These are phyloP conservation scores for Aspergillus fructus DNA, from an alignment of 2,329 filamentous ascomycete genomes.

Conservation along the genomic window DNA sequence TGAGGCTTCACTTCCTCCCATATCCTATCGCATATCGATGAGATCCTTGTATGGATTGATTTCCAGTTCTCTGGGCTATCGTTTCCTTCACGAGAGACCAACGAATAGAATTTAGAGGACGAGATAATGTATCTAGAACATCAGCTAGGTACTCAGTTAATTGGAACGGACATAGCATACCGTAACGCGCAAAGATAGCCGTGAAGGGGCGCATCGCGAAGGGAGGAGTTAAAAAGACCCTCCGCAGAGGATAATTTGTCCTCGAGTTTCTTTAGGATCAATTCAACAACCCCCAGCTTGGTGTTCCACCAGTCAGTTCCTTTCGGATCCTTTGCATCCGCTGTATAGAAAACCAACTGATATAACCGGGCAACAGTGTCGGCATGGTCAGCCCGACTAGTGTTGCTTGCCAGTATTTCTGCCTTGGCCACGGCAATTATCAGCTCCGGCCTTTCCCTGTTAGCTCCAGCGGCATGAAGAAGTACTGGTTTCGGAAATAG, in stretches of 20 bases:
- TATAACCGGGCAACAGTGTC: slow-evolving; percentile 82
- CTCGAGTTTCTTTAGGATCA: slow-evolving; percentile 63
- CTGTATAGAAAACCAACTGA: slow-evolving; percentile 65
- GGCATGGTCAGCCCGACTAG: slow-evolving; percentile 84
- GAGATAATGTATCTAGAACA: slow-evolving; percentile 49
- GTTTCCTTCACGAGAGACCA: slow-evolving; percentile 27
- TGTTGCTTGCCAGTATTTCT: slow-evolving; percentile 48
- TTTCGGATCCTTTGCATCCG: slow-evolving; percentile 36
- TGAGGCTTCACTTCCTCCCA: slow-evolving; percentile 76
- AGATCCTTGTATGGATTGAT: slow-evolving; percentile 48
- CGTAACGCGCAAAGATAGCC: slow-evolving; percentile 67
- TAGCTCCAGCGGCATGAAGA: slow-evolving; percentile 20
- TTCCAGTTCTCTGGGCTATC: slow-evolving; percentile 28
- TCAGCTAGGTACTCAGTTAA: neutral
- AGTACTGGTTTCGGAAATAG: slow-evolving; percentile 35
- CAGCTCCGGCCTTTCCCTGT: slow-evolving; percentile 26
- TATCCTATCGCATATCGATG: slow-evolving; percentile 63
- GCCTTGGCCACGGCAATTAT: slow-evolving; percentile 34
- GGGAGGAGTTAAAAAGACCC: slow-evolving; percentile 64
- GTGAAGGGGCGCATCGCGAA: slow-evolving; percentile 66
- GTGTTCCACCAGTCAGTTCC: slow-evolving; percentile 31
- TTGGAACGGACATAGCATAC: slow-evolving; percentile 37
- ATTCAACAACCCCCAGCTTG: slow-evolving; percentile 54
- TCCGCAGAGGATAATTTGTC: slow-evolving; percentile 63
- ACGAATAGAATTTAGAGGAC: slow-evolving; percentile 38